phyloP scores from a whole-genome alignment of 257 asterid genomes.

The Ocimum tenuiflorum region DNA sequence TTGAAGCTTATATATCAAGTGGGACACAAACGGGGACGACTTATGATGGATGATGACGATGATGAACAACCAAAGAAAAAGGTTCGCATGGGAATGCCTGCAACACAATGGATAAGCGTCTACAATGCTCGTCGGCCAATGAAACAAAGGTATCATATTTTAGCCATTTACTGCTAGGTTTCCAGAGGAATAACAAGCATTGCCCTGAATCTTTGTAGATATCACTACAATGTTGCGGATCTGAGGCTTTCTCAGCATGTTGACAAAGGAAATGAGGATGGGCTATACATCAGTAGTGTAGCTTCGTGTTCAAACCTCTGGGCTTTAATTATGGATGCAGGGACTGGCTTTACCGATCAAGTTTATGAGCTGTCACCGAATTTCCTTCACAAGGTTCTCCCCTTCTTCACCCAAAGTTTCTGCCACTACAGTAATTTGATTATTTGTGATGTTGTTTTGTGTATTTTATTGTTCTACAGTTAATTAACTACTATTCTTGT shows the following conservation, averaged over 20 bases:
- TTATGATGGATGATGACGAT: conserved; percentile 52
- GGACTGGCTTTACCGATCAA: conserved; percentile 64
- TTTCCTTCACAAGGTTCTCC: conserved; percentile 69
- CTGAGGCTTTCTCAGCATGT: conserved; percentile 64
- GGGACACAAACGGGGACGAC: conserved; percentile 76
- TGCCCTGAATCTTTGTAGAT: conserved; percentile 18
- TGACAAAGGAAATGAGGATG: conserved; percentile 69
- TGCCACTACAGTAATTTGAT: background rate
- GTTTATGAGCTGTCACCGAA: conserved; percentile 54
- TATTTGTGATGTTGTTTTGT: background rate
- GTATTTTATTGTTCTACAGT: too few relatives aligned
- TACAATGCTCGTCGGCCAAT: conserved; percentile 79
- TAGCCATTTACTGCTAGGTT: background rate
- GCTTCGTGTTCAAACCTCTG: conserved; percentile 60
- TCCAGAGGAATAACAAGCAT: background rate
- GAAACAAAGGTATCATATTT: conserved; percentile 64
- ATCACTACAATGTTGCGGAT: conserved; percentile 67
- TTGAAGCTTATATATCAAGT: conserved; percentile 52
- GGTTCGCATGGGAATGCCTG: conserved; percentile 71
- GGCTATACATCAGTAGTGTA: conserved; percentile 58
- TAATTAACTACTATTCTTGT: too few relatives aligned
- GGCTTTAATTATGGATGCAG: conserved; percentile 90
- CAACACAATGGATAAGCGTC: conserved; percentile 76
- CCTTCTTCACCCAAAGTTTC: background rate
- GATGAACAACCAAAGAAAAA: conserved; percentile 80